phyloP scores from a whole-genome alignment of 164 flowering plant species.

The Buxus sempervirens region DNA sequence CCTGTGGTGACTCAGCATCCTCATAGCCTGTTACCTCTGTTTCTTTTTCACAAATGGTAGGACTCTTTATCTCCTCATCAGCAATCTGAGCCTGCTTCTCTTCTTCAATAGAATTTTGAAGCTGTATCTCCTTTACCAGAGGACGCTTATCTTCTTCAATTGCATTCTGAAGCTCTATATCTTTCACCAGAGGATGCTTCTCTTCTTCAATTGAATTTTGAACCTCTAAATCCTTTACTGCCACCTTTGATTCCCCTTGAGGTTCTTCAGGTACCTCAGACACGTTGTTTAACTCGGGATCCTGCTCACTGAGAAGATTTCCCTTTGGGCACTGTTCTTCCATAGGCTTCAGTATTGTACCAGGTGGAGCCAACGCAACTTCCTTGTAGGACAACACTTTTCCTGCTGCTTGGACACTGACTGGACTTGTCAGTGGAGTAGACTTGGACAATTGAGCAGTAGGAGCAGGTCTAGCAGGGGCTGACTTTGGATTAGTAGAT shows the following conservation, averaged over 20 bases:
- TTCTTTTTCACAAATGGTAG: constrained; percentile 15
- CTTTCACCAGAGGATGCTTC: too few relatives aligned
- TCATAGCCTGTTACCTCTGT: constrained; percentile 11
- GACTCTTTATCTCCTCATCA: constrained; percentile 17
- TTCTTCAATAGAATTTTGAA: constrained; percentile 21
- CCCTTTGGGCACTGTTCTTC: constrained; percentile 52
- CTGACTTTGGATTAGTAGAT: constrained; percentile 39
- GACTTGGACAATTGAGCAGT: constrained; percentile 38
- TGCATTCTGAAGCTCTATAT: constrained; percentile 22
- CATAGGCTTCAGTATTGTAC: constrained; percentile 72
- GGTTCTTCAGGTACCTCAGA: constrained; percentile 19
- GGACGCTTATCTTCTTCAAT: constrained; percentile 18
- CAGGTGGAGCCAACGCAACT: constrained; percentile 89
- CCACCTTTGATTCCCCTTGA: constrained; percentile 16
- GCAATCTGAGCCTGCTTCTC: constrained; percentile 15
- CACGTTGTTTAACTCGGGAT: constrained; percentile 25
- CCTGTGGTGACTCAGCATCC: constrained; percentile 6
- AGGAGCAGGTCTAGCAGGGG: constrained; percentile 52
- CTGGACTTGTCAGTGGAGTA: constrained; percentile 35
- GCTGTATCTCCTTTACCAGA: constrained; percentile 24
- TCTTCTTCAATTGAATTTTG: constrained; percentile 23
- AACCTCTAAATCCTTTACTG: constrained; percentile 19
- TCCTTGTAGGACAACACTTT: constrained; percentile 84
- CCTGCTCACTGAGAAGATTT: constrained; percentile 20
- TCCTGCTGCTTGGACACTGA: constrained; percentile 57